phyloP scores from a whole-genome alignment of 2,329 filamentous ascomycete species.

The Fusarium sp. region DNA sequence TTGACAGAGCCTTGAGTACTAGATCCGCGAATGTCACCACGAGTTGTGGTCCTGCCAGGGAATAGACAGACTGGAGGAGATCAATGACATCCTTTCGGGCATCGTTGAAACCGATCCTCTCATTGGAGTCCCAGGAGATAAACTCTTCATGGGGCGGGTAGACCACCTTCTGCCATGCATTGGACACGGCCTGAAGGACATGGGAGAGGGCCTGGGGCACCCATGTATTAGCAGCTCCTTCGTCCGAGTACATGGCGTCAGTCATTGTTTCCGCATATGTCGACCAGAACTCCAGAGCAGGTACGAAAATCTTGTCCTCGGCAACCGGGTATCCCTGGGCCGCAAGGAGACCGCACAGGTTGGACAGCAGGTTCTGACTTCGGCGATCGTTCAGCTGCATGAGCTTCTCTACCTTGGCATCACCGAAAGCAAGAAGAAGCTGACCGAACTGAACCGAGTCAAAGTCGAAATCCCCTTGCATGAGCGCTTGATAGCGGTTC shows the following conservation, averaged over 20 bases:
- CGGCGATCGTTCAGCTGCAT: conserved; percentile 64
- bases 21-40: conserved; percentile 68
- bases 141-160: conserved; percentile 71
- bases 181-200: conserved; percentile 73
- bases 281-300: conserved; percentile 84
- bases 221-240: conserved; percentile 63
- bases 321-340: conserved; percentile 74
- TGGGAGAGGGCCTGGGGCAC: conserved; percentile 67
- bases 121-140: conserved; percentile 75
- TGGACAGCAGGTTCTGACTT: conserved; percentile 65
- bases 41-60: conserved; percentile 67
- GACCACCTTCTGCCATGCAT: conserved; percentile 76
- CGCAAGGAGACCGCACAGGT: conserved; percentile 73
- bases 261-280: conserved; percentile 77
- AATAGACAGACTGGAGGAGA: conserved; percentile 78
- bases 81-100: conserved; percentile 85
- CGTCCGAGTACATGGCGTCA: conserved; percentile 66
- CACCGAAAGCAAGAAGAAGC: conserved; percentile 76
- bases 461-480: conserved; percentile 71
- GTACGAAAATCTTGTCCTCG: conserved; percentile 80
- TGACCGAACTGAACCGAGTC: conserved; percentile 74
- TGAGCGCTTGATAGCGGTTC: conserved; percentile 64
- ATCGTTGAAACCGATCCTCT: conserved; percentile 75
- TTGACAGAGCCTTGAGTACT: conserved; percentile 62
- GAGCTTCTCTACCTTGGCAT: conserved; percentile 71